Evolutionary conservation across 2,329 filamentous ascomycete species (phyloP), one percentile per base, ranked within the genome.

Genomic region (Rhexocercosporidium sp.): DNA sequence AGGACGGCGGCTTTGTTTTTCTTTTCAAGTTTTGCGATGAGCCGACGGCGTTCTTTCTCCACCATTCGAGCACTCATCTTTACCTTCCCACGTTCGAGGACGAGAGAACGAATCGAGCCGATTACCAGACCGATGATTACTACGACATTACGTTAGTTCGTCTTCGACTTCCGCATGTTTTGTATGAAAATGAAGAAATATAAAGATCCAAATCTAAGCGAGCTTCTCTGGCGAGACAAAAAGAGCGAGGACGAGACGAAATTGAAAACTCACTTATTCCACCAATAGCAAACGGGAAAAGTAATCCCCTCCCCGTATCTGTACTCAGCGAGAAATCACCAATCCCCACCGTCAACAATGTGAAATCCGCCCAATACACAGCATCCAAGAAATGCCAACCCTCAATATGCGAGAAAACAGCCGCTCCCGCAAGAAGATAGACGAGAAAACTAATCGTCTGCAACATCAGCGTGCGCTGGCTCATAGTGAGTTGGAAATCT

Each of bases 401-500:
- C 69, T 97, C 90, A 3, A 96, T 84, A 1, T 82, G 82, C 6
- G 88, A 87, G 75, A 96, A 97, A 0, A 97, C 81, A 0, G 90
- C 86, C 0, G 90, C 93, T 0, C 94, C 94, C 1, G 93, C 79
- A 0, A 92, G 88, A 0, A 97, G 82, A 82, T 96, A 97, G 57
- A 92, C 80, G 61, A 97, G 89, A 75, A 96, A 92, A 64, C 92
- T 82, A 79, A 96, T 96, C 1, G 93, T 97, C 79, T 97, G 94
- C 31, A 97, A 80, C 83, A 97, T 97, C 25, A 97, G 82, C 0
- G 93, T 97, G 11, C 94, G 87, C 78, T 97, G 94, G 68, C 90
- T 91, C 62, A 90, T 87, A 0, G 91, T 94, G 27, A 97, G 83
- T 71, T 86, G 82, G 72, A 97, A 97, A 74, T 93, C 90, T 72